phyloP scores from a whole-genome alignment of 1,284 basidiomycete species.

The Pseudozyma thailandica region DNA sequence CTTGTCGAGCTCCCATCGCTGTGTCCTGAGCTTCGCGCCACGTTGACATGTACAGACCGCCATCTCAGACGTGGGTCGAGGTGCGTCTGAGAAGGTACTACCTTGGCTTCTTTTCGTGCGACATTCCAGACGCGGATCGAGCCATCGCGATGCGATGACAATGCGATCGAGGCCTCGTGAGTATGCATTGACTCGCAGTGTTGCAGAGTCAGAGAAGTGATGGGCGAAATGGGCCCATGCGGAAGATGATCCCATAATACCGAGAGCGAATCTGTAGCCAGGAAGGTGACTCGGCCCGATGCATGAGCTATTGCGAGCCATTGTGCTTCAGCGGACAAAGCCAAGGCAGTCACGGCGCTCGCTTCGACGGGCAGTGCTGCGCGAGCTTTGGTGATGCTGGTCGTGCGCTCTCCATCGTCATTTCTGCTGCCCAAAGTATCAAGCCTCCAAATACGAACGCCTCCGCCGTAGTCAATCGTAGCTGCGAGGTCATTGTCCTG shows the following conservation, averaged over 20 bases:
- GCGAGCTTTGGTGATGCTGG: constrained; percentile 15
- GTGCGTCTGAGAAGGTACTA: constrained; percentile 15
- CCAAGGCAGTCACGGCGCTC: constrained; percentile 36
- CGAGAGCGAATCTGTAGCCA: constrained; percentile 23
- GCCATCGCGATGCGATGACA: constrained; percentile 50
- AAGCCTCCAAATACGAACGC: constrained; percentile 36
- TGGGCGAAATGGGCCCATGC: constrained; percentile 3
- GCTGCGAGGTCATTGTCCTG: constrained; percentile 77
- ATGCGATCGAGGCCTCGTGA: constrained; percentile 23
- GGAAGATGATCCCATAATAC: constrained; percentile 23
- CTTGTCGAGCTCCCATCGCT: background rate
- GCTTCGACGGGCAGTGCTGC: constrained; percentile 1
- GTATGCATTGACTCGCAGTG: constrained; percentile 30
- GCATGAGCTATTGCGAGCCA: constrained; percentile 76
- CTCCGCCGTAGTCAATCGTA: constrained; percentile 77
- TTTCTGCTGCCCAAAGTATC: background rate
- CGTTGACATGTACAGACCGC: constrained; percentile 13
- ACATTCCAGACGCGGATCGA: constrained; percentile 32
- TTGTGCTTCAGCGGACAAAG: constrained; percentile 39
- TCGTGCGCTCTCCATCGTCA: constrained; percentile 7
- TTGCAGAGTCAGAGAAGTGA: constrained; percentile 30
- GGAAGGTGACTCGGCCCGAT: constrained; percentile 75
- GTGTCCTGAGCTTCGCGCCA: background rate
- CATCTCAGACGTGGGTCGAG: constrained; percentile 32
- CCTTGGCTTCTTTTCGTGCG: constrained; percentile 16